A percentile compares a stretch with the other conserved stretches of the same genome.
phyloP scores from a whole-genome alignment of 306 rosid genomes.

The Luffa acutangula region DNA sequence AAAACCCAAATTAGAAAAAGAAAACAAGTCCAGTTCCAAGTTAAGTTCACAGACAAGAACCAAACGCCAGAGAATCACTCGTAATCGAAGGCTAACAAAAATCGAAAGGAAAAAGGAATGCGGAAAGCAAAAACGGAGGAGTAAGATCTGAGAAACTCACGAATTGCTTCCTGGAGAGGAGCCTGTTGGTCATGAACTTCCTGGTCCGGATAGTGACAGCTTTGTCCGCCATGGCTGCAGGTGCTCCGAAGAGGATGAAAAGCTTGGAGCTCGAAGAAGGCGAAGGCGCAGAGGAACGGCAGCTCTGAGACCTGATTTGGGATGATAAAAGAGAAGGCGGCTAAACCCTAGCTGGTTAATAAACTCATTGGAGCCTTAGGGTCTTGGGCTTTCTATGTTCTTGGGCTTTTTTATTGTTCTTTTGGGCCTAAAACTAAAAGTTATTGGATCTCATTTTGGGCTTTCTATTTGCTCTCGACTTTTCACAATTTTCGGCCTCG shows the following conservation, averaged over 20 bases:
- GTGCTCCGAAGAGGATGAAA: background rate
- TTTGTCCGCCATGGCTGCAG: slow-evolving; percentile 64
- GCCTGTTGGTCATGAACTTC: slow-evolving; percentile 90
- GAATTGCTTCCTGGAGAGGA: slow-evolving; percentile 83
- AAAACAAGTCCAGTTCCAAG: background rate
- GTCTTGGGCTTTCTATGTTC: background rate
- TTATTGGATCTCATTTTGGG: background rate
- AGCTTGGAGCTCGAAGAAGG: background rate
- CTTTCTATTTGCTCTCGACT: background rate
- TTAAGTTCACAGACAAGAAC: background rate
- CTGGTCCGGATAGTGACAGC: slow-evolving; percentile 81
- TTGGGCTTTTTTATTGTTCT: background rate
- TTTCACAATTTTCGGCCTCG: background rate
- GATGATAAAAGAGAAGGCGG: background rate
- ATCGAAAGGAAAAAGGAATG: background rate
- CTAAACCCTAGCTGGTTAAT: background rate
- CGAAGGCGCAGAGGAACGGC: slow-evolving; percentile 2
- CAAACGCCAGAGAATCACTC: background rate
- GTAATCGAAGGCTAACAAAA: background rate
- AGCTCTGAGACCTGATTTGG: background rate
- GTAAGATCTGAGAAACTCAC: slow-evolving; percentile 28
- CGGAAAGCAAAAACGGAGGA: too few relatives aligned
- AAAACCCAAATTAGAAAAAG: background rate
- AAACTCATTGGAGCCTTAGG: background rate
- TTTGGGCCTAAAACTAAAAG: background rate